Evolutionary conservation across 2,329 filamentous ascomycete genomes (phyloP), one percentile per base, ranked within the genome.

Genomic region (Aspergillus awamori): DNA sequence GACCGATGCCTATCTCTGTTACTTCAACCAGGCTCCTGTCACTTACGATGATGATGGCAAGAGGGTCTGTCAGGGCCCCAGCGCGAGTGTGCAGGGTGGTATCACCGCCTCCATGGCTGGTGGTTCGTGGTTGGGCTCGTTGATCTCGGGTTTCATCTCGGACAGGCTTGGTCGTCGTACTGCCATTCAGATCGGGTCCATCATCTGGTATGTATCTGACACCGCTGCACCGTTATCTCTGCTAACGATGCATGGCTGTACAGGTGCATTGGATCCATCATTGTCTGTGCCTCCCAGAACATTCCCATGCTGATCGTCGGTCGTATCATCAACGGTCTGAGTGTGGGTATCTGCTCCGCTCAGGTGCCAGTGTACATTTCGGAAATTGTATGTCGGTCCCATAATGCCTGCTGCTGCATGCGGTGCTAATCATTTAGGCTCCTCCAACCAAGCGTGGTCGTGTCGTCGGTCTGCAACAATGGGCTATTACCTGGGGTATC

Each of bases 91-190:
- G 0, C 89, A 92, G 75, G 89, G 88, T 48, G 88, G 84, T 49
- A 91, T 92, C 72, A 90, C 88, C 2, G 88, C 88, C 22, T 80
- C 89, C 2, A 92, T 92, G 89, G 86, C 89, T 15, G 89, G 86
- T 52, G 89, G 90, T 15, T 91, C 88, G 4, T 86, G 90, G 63
- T 74, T 89, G 8, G 89, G 85, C 57, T 84, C 86, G 60, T 74
- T 88, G 45, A 60, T 76, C 53, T 87, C 85, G 24, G 76, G 77
- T 45, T 84, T 81, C 67, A 70, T 88, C 30, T 83, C 85, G 20
- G 86, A 88, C 70, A 79, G 73, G 8, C 72, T 85, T 38, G 84
- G 85, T 57, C 82, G 85, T 52, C 83, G 83, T 67, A 76, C 68
- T 5, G 74, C 83, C 3, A 85, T 87, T 63, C 82, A 84, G 72